A percentile compares a stretch with the other conserved stretches of the same genome.
phyloP scores from a whole-genome alignment of 2,329 filamentous ascomycete genomes.

The Venturia aucupariae region DNA sequence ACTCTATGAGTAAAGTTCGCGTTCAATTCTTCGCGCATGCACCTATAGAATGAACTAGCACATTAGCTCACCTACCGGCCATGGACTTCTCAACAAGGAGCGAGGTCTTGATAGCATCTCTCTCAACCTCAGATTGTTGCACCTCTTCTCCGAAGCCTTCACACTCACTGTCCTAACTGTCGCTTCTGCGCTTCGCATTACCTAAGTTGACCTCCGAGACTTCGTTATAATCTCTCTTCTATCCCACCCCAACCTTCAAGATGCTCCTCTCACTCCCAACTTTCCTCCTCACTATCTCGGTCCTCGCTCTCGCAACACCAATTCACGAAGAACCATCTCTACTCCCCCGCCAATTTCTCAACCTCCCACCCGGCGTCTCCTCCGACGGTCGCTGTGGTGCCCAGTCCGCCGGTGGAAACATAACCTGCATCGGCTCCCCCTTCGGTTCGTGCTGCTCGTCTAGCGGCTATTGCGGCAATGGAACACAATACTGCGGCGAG shows the following conservation, averaged over 20 bases:
- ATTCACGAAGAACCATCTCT: neutral
- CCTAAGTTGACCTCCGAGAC: neutral
- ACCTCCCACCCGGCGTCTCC: slow-evolving; percentile 1
- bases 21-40: neutral
- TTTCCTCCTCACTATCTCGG: neutral
- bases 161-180: neutral
- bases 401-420: neutral
- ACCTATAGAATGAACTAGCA: neutral
- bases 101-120: neutral
- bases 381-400: slow-evolving; percentile 7
- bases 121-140: neutral
- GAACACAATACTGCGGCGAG: slow-evolving; percentile 4
- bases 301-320: neutral
- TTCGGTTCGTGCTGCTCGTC: slow-evolving; percentile 10
- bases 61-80: neutral
- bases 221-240: neutral
- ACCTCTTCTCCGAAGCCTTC: neutral
- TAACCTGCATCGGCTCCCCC: slow-evolving; percentile 1
- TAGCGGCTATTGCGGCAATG: too few relatives aligned
- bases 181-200: too few relatives aligned
- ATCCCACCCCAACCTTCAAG: neutral
- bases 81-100: neutral
- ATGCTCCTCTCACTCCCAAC: neutral
- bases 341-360: slow-evolving; percentile 2
- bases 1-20: neutral